Conservation (phyloP, 2,329 filamentous ascomycete species). For the Paecilomyces fulvus region DNA sequence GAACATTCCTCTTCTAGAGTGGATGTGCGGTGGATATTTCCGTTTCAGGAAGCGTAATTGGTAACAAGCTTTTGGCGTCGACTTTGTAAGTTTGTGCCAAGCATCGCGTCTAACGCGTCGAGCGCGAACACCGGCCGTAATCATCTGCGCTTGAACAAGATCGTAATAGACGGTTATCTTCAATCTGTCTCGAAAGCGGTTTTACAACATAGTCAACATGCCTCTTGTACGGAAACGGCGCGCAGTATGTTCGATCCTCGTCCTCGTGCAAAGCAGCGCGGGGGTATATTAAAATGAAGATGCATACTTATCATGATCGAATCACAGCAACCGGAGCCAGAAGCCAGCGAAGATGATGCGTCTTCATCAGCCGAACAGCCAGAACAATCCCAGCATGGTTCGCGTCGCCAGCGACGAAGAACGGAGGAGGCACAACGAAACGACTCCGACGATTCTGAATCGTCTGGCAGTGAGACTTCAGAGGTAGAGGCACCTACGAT, state of each 20-base stretch:
- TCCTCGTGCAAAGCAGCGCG: too few species aligned
- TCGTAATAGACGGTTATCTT: background rate
- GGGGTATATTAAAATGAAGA: background rate
- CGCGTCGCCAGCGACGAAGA: background rate
- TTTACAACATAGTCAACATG: slow-evolving; percentile 1
- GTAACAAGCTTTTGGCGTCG: background rate
- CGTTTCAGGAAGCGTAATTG: background rate
- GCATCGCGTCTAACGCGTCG: background rate
- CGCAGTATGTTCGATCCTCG: slow-evolving; percentile 4
- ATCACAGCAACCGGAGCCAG: background rate
- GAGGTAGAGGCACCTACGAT: slow-evolving; percentile 16
- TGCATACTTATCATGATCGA: background rate
- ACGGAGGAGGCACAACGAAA: slow-evolving; percentile 1
- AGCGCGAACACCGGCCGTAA: background rate
- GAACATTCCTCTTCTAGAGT: too few species aligned
- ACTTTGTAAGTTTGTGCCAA: background rate
- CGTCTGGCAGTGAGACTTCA: slow-evolving; percentile 6
- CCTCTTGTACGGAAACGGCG: slow-evolving; percentile 9
- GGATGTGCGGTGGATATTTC: background rate
- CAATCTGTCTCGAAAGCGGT: background rate
- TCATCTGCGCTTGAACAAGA: background rate
- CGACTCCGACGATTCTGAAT: slow-evolving; percentile 5
- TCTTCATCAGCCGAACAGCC: background rate
- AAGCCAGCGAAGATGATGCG: slow-evolving; percentile 23
- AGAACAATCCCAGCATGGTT: background rate